A percentile compares a stretch with the other conserved stretches of the same genome.
Conservation (phyloP, 768 basidiomycete genomes). For the Crucibulum laeve region DNA sequence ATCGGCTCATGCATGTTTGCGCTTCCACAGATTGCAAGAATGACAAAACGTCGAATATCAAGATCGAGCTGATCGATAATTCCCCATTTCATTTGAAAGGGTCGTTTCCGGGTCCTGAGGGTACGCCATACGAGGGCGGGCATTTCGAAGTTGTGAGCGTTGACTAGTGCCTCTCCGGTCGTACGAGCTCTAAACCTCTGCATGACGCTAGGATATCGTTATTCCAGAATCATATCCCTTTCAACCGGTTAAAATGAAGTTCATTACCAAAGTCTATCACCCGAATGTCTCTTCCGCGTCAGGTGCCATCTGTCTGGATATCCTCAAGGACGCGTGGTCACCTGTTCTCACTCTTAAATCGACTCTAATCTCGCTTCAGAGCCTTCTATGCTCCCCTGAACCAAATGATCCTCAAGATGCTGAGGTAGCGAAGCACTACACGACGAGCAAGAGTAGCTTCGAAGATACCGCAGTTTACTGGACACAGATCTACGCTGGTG, state of each 20-base stretch:
- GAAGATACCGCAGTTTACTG: conserved; percentile 92
- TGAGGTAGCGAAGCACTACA: conserved; percentile 96
- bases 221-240: conserved; percentile 91
- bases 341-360: conserved; percentile 95
- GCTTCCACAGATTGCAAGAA: conserved; percentile 78
- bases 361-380: conserved; percentile 92
- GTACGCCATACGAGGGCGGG: conserved; percentile 91
- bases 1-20: background rate
- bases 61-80: conserved; percentile 82
- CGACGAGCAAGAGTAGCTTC: conserved; percentile 82
- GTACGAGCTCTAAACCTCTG: background rate
- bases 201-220: conserved; percentile 70
- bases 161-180: conserved; percentile 4
- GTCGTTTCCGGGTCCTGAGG: conserved; percentile 87
- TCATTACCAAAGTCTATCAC: conserved; percentile 95
- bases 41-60: conserved; percentile 86
- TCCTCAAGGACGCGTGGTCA: conserved; percentile 87
- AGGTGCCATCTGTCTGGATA: conserved; percentile 93
- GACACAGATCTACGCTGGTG: conserved; percentile 90
- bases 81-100: conserved; percentile 91
- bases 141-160: conserved; percentile 81
- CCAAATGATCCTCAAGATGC: conserved; percentile 98
- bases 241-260: conserved; percentile 97
- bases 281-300: conserved; percentile 93
- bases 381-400: conserved; percentile 88